These are phyloP conservation scores for Dactylellina sp. DNA, from an alignment of 2,329 filamentous ascomycete genomes.

Conservation along the genomic window DNA sequence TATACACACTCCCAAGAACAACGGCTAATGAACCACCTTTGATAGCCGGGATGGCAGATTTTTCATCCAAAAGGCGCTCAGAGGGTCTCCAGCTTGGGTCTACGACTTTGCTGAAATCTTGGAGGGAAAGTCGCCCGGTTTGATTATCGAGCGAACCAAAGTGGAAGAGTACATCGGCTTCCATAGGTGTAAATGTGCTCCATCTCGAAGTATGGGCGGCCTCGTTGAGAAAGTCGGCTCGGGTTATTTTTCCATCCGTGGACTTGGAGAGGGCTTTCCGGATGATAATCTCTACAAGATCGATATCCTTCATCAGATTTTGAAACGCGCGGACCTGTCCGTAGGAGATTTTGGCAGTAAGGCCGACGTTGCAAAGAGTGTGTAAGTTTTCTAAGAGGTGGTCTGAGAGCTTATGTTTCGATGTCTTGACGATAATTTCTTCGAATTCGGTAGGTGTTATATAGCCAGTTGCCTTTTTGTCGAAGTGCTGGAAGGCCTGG, in stretches of 20 bases:
- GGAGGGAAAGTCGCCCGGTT: constrained; percentile 82
- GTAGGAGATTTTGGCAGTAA: constrained; percentile 93
- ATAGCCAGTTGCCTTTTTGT: constrained; percentile 91
- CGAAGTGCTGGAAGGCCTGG: constrained; percentile 92
- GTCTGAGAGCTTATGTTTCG: constrained; percentile 95
- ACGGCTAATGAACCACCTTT: constrained; percentile 66
- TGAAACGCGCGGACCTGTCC: constrained; percentile 97
- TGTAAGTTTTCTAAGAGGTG: constrained; percentile 90
- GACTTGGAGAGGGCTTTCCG: constrained; percentile 86
- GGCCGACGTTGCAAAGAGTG: constrained; percentile 93
- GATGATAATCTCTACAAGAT: constrained; percentile 92
- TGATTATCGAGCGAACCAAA: constrained; percentile 93
- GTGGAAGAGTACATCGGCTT: constrained; percentile 98
- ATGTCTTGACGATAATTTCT: constrained; percentile 92
- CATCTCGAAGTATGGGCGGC: constrained; percentile 91
- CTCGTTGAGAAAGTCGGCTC: constrained; percentile 93
- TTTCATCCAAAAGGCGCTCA: constrained; percentile 65
- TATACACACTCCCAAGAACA: constrained; percentile 71
- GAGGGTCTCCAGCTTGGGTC: constrained; percentile 86
- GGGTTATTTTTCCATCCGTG: constrained; percentile 89
- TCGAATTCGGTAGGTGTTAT: constrained; percentile 97
- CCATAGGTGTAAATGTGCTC: constrained; percentile 97
- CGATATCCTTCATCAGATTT: constrained; percentile 98
- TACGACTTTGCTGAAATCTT: constrained; percentile 92
- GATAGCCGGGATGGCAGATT: constrained; percentile 69